These are phyloP conservation scores for Colletotrichum limetticola DNA, from an alignment of 2,329 filamentous ascomycete genomes.

Conservation along the genomic window DNA sequence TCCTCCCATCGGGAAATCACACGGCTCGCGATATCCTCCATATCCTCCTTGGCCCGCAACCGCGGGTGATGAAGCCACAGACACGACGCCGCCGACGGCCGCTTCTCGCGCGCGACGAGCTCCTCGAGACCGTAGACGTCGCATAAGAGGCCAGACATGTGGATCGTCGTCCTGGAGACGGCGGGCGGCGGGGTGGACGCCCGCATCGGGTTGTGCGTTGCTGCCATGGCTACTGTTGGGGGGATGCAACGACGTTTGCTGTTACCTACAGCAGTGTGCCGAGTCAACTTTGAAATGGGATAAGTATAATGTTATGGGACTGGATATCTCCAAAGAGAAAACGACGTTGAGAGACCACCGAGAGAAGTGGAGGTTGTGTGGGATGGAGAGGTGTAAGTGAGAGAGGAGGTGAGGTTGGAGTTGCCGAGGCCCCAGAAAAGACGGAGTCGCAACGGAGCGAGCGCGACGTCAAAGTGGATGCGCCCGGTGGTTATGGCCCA, in stretches of 20 bases:
- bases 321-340: background rate
- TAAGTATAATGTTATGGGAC: background rate
- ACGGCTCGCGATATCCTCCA: constrained; percentile 79
- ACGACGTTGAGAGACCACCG: background rate
- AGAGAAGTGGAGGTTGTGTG: background rate
- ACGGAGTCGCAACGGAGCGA: background rate
- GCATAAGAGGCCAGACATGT: constrained; percentile 81
- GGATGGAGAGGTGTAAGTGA: background rate
- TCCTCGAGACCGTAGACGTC: constrained; percentile 86
- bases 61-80: constrained; percentile 95
- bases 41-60: constrained; percentile 74
- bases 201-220: constrained; percentile 37
- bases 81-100: constrained; percentile 71
- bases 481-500: background rate
- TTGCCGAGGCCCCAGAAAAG: constrained; percentile 26
- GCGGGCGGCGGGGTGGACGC: constrained; percentile 50
- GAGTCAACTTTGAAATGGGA: too few relatives aligned
- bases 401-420: constrained; percentile 8
- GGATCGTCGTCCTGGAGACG: constrained; percentile 73
- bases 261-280: too few relatives aligned
- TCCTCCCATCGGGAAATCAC: constrained; percentile 73
- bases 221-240: constrained; percentile 36
- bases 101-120: constrained; percentile 54
- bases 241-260: too few relatives aligned
- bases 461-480: constrained; percentile 5